phyloP scores from a whole-genome alignment of 768 basidiomycete genomes.

The Hortiboletus campestris region DNA sequence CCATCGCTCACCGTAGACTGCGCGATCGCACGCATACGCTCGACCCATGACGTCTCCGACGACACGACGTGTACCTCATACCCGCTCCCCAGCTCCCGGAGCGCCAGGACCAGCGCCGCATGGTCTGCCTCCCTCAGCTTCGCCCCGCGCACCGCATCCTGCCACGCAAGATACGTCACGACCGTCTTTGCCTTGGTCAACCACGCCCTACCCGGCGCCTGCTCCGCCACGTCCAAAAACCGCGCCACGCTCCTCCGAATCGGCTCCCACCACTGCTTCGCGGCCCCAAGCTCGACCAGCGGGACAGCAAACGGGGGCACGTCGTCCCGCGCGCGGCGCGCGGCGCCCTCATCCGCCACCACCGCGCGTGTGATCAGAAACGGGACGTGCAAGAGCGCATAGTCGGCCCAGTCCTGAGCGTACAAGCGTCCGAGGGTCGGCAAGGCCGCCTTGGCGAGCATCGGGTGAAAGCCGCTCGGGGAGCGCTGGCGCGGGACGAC shows the following conservation, averaged over 20 bases:
- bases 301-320: constrained; percentile 36
- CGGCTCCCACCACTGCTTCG: constrained; percentile 71
- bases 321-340: constrained; percentile 35
- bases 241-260: constrained; percentile 42
- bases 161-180: constrained; percentile 68
- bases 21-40: constrained; percentile 61
- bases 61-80: constrained; percentile 58
- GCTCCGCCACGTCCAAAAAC: constrained; percentile 39
- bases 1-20: constrained; percentile 58
- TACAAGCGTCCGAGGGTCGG: constrained; percentile 68
- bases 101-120: constrained; percentile 53
- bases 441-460: constrained; percentile 70
- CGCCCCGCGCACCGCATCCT: constrained; percentile 48
- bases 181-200: constrained; percentile 38
- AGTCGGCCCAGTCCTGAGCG: constrained; percentile 75
- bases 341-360: constrained; percentile 73
- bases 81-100: constrained; percentile 51
- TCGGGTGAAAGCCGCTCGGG: constrained; percentile 69
- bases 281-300: constrained; percentile 42
- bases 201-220: constrained; percentile 14
- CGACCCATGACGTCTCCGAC: constrained; percentile 53
- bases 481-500: constrained; percentile 42
- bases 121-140: constrained; percentile 59
- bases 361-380: constrained; percentile 76
- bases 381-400: constrained; percentile 61